phyloP scores from a whole-genome alignment of 1,284 basidiomycete genomes.

The Schizophyllum amplum region DNA sequence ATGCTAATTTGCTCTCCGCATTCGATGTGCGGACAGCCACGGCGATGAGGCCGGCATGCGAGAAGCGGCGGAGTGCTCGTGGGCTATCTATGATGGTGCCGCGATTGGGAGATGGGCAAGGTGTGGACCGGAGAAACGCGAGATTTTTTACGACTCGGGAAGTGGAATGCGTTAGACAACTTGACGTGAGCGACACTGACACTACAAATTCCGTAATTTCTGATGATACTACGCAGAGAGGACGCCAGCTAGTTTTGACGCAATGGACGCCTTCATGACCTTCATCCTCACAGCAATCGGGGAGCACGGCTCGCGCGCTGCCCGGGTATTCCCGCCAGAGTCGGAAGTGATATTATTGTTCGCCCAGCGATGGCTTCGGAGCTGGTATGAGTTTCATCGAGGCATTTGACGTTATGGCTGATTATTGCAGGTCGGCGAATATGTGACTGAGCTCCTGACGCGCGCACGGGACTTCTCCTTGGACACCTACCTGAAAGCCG shows the following conservation, averaged over 20 bases:
- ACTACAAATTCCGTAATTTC: background rate
- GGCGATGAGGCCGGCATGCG: slow-evolving; percentile 70
- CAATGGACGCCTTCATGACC: slow-evolving; percentile 89
- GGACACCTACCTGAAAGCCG: slow-evolving; percentile 75
- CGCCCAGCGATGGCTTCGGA: slow-evolving; percentile 71
- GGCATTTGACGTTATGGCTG: slow-evolving; percentile 1
- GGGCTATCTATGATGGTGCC: slow-evolving; percentile 64
- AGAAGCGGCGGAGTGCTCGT: slow-evolving; percentile 73
- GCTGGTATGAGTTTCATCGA: slow-evolving; percentile 43
- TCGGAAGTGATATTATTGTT: slow-evolving; percentile 70
- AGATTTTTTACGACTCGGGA: slow-evolving; percentile 71
- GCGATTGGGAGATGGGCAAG: slow-evolving; percentile 84
- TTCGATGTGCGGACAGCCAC: slow-evolving; percentile 79
- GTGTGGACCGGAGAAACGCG: slow-evolving; percentile 89
- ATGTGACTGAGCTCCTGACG: slow-evolving; percentile 71
- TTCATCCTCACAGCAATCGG: slow-evolving; percentile 57
- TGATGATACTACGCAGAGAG: slow-evolving; percentile 5
- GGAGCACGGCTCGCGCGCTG: slow-evolving; percentile 74
- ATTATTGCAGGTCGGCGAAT: slow-evolving; percentile 68
- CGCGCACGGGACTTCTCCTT: slow-evolving; percentile 71
- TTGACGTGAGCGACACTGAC: background rate
- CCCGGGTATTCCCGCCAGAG: slow-evolving; percentile 77
- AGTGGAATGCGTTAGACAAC: slow-evolving; percentile 18
- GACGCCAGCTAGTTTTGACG: slow-evolving; percentile 71
- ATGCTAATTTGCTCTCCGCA: slow-evolving; percentile 72